Percentiles rank a stretch among this genome's conserved stretches.
phyloP scores from a whole-genome alignment of 1,284 basidiomycete species.

The Rhodotorula sp. region DNA sequence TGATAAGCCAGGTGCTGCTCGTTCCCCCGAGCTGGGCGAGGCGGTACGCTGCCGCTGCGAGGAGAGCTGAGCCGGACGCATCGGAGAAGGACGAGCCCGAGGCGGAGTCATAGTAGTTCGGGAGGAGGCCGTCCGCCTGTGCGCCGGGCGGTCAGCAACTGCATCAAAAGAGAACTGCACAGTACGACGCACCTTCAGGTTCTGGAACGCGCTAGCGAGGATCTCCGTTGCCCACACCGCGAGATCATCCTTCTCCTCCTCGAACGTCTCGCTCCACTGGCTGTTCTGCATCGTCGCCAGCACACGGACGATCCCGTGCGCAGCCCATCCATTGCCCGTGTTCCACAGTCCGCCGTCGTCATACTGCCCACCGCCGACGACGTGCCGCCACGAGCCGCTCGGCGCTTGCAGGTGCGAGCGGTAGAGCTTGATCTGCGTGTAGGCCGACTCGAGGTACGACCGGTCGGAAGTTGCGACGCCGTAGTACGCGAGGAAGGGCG shows the following conservation, averaged over 20 bases:
- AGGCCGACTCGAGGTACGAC: conserved; percentile 67
- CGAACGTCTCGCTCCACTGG: conserved; percentile 57
- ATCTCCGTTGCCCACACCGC: conserved; percentile 71
- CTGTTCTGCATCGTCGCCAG: conserved; percentile 71
- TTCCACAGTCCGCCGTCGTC: conserved; percentile 19
- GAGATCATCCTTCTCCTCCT: conserved; percentile 63
- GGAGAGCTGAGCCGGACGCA: conserved; percentile 69
- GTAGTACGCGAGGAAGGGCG: conserved; percentile 65
- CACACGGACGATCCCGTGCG: conserved; percentile 81
- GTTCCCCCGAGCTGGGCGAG: conserved; percentile 59
- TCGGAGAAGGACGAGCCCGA: conserved; percentile 68
- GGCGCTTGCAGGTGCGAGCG: conserved; percentile 55
- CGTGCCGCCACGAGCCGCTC: conserved; percentile 60
- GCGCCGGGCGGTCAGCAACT: neutral
- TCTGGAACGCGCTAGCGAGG: conserved; percentile 65
- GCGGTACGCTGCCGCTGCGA: conserved; percentile 75
- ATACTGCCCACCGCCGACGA: conserved; percentile 10
- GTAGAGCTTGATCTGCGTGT: conserved; percentile 77
- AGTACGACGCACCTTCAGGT: conserved; percentile 15
- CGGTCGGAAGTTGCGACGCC: conserved; percentile 70
- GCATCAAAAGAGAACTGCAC: neutral
- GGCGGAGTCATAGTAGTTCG: conserved; percentile 66
- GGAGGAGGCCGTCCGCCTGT: conserved; percentile 62
- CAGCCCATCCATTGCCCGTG: conserved; percentile 77
- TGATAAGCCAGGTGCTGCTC: conserved; percentile 56